Evolutionary conservation across 2,329 filamentous ascomycete genomes (phyloP).

Genomic region (Verruconis gallopava): DNA sequence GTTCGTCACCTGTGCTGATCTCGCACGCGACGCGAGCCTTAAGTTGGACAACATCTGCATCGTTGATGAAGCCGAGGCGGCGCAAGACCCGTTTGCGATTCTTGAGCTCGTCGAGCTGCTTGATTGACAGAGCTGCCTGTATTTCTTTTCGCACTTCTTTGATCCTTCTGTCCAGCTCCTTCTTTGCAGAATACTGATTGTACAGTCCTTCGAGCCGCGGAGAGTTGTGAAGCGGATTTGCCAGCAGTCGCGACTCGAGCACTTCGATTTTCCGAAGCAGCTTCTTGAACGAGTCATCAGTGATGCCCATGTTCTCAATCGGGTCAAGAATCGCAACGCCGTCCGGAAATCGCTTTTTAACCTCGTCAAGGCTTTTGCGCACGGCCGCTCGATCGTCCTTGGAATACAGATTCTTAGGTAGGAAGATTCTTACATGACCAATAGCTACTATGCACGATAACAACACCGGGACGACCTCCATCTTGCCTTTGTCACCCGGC

Average conservation of each 20-base stretch:
- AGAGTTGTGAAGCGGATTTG: slow-evolving; percentile 85
- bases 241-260: slow-evolving; percentile 74
- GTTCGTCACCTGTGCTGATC: slow-evolving; percentile 91
- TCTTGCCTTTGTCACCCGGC: slow-evolving; percentile 52
- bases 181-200: slow-evolving; percentile 74
- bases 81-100: slow-evolving; percentile 89
- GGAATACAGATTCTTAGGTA: slow-evolving; percentile 62
- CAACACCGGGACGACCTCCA: slow-evolving; percentile 77
- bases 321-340: slow-evolving; percentile 82
- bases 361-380: slow-evolving; percentile 58
- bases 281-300: slow-evolving; percentile 85
- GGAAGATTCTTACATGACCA: slow-evolving; percentile 68
- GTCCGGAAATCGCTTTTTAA: slow-evolving; percentile 80
- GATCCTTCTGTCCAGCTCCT: slow-evolving; percentile 62
- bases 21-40: slow-evolving; percentile 97
- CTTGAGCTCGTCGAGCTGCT: slow-evolving; percentile 92
- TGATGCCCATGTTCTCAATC: slow-evolving; percentile 91
- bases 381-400: slow-evolving; percentile 56
- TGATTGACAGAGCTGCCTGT: slow-evolving; percentile 67
- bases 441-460: slow-evolving; percentile 76
- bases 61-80: slow-evolving; percentile 89
- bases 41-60: slow-evolving; percentile 86
- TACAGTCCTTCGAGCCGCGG: slow-evolving; percentile 73
- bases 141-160: slow-evolving; percentile 85
- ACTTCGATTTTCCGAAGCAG: slow-evolving; percentile 90